Conservation (phyloP, 2,329 filamentous ascomycete genomes). For the Drechslerella coelobrocha region DNA sequence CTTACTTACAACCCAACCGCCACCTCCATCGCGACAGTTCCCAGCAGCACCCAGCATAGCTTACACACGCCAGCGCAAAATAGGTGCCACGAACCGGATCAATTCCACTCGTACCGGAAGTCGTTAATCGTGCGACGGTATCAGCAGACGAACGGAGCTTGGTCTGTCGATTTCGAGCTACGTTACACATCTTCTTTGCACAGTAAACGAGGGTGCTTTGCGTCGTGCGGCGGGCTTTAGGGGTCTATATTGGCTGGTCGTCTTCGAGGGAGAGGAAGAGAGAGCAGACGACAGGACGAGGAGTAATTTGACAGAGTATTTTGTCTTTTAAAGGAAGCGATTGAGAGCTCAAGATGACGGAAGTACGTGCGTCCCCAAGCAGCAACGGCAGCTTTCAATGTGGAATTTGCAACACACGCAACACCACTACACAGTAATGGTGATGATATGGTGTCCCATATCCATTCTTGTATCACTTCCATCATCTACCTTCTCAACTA, state of each 20-base stretch:
- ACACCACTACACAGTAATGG: conserved; percentile 11
- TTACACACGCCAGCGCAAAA: conserved; percentile 2
- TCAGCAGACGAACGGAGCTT: not conserved
- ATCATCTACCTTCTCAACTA: not conserved
- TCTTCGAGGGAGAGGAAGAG: not conserved
- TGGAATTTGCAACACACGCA: conserved; percentile 34
- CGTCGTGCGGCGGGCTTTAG: not conserved
- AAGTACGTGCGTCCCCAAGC: conserved; percentile 40
- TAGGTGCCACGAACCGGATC: not conserved
- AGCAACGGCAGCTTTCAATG: not conserved
- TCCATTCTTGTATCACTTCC: not conserved
- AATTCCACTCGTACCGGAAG: not conserved
- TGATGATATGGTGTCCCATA: not conserved
- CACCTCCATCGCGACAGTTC: not conserved
- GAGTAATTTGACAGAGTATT: not conserved
- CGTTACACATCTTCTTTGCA: not conserved
- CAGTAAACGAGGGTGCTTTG: not conserved
- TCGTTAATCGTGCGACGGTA: not conserved
- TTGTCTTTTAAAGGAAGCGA: not conserved
- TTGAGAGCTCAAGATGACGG: conserved; percentile 22
- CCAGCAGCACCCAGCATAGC: not conserved
- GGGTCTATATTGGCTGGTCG: not conserved
- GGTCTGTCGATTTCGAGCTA: not conserved
- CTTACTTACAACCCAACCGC: not conserved
- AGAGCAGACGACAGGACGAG: not conserved